These are phyloP conservation scores for Lentinus tigrinus DNA, from an alignment of 768 basidiomycete species.

Conservation along the genomic window DNA sequence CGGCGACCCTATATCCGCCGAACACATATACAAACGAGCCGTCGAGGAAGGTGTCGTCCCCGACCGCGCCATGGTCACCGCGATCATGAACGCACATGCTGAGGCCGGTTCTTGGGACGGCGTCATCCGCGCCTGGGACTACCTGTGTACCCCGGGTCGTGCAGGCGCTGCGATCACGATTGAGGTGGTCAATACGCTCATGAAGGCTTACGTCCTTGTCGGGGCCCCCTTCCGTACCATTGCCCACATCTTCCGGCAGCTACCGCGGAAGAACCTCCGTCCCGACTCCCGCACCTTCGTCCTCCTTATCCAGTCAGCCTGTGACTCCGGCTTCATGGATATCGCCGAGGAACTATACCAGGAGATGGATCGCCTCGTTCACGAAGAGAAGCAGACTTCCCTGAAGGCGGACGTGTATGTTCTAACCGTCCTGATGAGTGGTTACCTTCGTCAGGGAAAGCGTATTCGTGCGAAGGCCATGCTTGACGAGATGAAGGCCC, in stretches of 20 bases:
- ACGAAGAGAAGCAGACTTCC: slow-evolving; percentile 35
- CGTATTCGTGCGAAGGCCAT: slow-evolving; percentile 56
- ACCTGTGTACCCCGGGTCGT: slow-evolving; percentile 40
- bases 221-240: slow-evolving; percentile 75
- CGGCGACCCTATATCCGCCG: slow-evolving; percentile 62
- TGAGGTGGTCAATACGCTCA: slow-evolving; percentile 70
- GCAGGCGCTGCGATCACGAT: slow-evolving; percentile 46
- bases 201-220: slow-evolving; percentile 81
- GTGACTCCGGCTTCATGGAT: slow-evolving; percentile 65
- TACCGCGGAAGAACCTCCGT: slow-evolving; percentile 47
- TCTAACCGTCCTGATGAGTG: slow-evolving; percentile 74
- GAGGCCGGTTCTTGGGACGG: slow-evolving; percentile 78
- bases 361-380: slow-evolving; percentile 56
- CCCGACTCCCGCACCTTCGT: slow-evolving; percentile 70
- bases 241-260: slow-evolving; percentile 55
- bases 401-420: slow-evolving; percentile 54
- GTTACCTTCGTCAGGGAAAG: slow-evolving; percentile 59
- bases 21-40: slow-evolving; percentile 64
- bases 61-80: slow-evolving; percentile 61
- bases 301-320: slow-evolving; percentile 77
- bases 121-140: slow-evolving; percentile 69
- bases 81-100: slow-evolving; percentile 82
- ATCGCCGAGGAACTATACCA: slow-evolving; percentile 64
- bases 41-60: slow-evolving; percentile 60
- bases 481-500: slow-evolving; percentile 68